These are phyloP conservation scores for Solanum paucissectum DNA, from an alignment of 257 asterid species.

Conservation along the genomic window DNA sequence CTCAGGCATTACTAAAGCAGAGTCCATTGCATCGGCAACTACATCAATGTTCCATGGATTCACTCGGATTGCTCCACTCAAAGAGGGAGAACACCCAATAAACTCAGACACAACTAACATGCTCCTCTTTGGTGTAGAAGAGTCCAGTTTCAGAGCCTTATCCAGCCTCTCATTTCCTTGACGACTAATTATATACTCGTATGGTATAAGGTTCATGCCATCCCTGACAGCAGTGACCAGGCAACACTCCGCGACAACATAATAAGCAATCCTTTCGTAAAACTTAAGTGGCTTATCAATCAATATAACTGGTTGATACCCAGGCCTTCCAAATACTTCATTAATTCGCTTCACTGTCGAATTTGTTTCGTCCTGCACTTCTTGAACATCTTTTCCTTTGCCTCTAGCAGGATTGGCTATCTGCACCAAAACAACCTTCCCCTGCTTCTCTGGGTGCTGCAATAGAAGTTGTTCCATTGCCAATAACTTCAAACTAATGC, in stretches of 20 bases:
- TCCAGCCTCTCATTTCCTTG: constrained; percentile 65
- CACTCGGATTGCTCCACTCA: constrained; percentile 81
- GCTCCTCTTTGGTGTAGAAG: constrained; percentile 46
- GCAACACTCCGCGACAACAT: constrained; percentile 74
- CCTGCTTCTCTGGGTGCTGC: constrained; percentile 77
- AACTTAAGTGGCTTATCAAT: constrained; percentile 67
- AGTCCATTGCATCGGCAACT: constrained; percentile 81
- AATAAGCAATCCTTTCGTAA: constrained; percentile 68
- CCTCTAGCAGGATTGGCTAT: constrained; percentile 91
- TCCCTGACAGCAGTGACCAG: constrained; percentile 90
- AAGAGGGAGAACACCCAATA: constrained; percentile 82
- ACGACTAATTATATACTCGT: constrained; percentile 67
- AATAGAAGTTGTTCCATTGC: constrained; percentile 78
- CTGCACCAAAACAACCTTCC: constrained; percentile 83
- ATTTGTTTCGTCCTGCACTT: constrained; percentile 67
- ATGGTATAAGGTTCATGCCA: constrained; percentile 89
- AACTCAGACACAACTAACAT: constrained; percentile 84
- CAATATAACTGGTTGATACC: constrained; percentile 63
- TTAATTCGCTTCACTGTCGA: constrained; percentile 68
- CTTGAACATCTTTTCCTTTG: constrained; percentile 73
- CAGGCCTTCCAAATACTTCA: constrained; percentile 57
- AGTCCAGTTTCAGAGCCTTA: constrained; percentile 34
- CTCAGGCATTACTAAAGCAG: constrained; percentile 65
- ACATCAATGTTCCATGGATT: constrained; percentile 85
- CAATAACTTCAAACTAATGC: constrained; percentile 66